Percentiles rank a stretch among this genome's conserved stretches.
These are phyloP conservation scores for Bertia moriformis DNA, from an alignment of 2,329 filamentous ascomycete genomes.

Conservation along the genomic window DNA sequence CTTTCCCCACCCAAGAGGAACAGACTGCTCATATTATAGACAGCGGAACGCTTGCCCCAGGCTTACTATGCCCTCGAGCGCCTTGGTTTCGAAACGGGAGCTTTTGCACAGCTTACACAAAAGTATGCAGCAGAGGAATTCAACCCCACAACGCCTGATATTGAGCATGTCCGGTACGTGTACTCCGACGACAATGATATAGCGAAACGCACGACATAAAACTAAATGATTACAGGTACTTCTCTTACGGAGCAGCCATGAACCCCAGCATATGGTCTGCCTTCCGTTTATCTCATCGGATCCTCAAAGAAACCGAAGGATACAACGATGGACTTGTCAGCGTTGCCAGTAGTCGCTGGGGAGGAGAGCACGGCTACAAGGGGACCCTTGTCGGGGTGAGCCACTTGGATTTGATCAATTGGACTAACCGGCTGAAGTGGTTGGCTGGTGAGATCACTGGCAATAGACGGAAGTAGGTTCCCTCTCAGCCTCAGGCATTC, in stretches of 20 bases:
- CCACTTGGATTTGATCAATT: slow-evolving; percentile 54
- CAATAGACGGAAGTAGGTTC: slow-evolving; percentile 31
- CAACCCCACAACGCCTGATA: slow-evolving; percentile 40
- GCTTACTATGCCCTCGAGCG: slow-evolving; percentile 33
- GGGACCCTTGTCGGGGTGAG: slow-evolving; percentile 47
- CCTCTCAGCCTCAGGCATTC: not conserved
- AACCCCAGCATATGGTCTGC: slow-evolving; percentile 49
- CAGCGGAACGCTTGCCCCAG: slow-evolving; percentile 30
- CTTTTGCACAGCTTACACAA: slow-evolving; percentile 45
- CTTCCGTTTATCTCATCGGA: slow-evolving; percentile 34
- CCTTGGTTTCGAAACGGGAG: slow-evolving; percentile 39
- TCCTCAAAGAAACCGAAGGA: slow-evolving; percentile 36
- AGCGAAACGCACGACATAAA: not conserved
- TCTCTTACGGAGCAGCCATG: slow-evolving; percentile 43
- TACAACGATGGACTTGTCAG: slow-evolving; percentile 57
- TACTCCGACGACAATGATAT: too few relatives aligned
- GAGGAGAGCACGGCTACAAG: slow-evolving; percentile 32
- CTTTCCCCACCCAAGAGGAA: too few relatives aligned
- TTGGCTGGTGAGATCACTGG: slow-evolving; percentile 36
- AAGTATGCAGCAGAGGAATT: slow-evolving; percentile 42
- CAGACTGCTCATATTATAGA: too few relatives aligned
- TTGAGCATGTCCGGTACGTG: slow-evolving; percentile 27
- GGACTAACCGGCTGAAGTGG: slow-evolving; percentile 46
- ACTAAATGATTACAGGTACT: slow-evolving; percentile 20
- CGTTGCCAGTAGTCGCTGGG: slow-evolving; percentile 46